Evolutionary conservation across 441 rosid genomes (phyloP), one percentile per base, ranked within the genome.

Genomic region (Erodium texanum): DNA sequence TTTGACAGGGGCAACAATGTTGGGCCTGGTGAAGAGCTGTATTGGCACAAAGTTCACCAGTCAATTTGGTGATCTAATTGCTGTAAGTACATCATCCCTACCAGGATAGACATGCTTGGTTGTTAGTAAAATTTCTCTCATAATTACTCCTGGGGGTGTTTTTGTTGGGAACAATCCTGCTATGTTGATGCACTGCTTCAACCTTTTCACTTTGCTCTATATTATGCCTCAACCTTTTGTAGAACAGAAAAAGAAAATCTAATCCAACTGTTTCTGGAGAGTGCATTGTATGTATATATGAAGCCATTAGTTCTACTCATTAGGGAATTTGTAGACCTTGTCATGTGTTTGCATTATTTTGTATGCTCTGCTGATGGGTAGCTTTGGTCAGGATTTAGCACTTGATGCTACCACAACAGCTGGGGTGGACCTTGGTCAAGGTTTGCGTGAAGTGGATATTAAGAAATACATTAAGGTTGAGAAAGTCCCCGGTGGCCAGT

Each of bases 21-120:
- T 90, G 78, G 87, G 91, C 64, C 75, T 93, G 56, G 92, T 93
- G 43, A 89, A 90, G 85, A 93, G 97, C 73, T 87, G 94, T 76
- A 86, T 90, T 70, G 98, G 97, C 8, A 93, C 98, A 67, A 93
- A 93, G 83, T 90, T 93, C 80, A 93, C 97, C 8, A 82, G 98
- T 82, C 96, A 93, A 67, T 93, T 90, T 76, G 98, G 97, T n/a
- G 89, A 90, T 76, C 77, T 90, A 4, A 86, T 93, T 74, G 98
- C 97, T 72, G 98, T 90, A 78, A 89, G 97, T 81, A 64, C 54
- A 54, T 56, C 66, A n/a, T 54, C 20, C 61, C 20, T 38, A 7
- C 29, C 1, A 27, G 2, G 29, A 27, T 27, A 7, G 45, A 38
- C 45, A 38, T 7, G 45, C 11, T 38, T 38, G 11, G 10, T 38